A percentile compares a stretch with the other conserved stretches of the same genome.
Conservation (phyloP, 768 basidiomycete genomes). For the Russula griseocarnosa region DNA sequence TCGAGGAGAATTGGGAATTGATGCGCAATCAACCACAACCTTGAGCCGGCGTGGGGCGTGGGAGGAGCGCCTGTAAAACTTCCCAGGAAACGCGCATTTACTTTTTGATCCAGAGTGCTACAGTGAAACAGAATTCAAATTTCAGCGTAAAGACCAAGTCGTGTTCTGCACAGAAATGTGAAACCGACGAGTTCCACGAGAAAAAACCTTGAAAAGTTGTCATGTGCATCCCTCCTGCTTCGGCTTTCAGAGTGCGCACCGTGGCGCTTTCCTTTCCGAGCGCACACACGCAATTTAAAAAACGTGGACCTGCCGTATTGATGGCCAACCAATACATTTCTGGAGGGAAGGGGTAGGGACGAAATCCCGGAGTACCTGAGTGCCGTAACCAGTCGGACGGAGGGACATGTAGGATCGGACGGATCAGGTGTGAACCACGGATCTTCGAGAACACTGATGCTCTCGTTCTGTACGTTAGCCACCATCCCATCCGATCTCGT, state of each 20-base stretch:
- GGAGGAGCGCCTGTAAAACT: slow-evolving; percentile 11
- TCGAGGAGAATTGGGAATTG: background rate
- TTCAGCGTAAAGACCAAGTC: background rate
- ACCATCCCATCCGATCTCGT: background rate
- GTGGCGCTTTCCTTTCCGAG: background rate
- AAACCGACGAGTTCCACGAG: background rate
- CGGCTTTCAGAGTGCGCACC: background rate
- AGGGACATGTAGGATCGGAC: background rate
- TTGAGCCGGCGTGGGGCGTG: background rate
- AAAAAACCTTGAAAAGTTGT: background rate
- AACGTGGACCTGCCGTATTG: background rate
- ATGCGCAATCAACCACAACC: background rate
- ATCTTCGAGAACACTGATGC: background rate
- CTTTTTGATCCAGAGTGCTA: background rate
- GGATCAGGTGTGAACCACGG: background rate
- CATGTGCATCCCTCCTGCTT: background rate
- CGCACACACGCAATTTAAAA: background rate
- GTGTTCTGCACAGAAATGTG: background rate
- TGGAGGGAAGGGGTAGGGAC: background rate
- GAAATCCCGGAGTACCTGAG: background rate
- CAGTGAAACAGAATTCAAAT: background rate
- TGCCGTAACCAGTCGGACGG: background rate
- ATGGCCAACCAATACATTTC: background rate
- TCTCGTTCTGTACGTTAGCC: background rate
- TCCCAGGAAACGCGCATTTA: slow-evolving; percentile 13